Evolutionary conservation across 176 grass and related monocot species (phyloP), one percentile per base, ranked within the genome.

Genomic region (Miscanthus lutarioriparius): DNA sequence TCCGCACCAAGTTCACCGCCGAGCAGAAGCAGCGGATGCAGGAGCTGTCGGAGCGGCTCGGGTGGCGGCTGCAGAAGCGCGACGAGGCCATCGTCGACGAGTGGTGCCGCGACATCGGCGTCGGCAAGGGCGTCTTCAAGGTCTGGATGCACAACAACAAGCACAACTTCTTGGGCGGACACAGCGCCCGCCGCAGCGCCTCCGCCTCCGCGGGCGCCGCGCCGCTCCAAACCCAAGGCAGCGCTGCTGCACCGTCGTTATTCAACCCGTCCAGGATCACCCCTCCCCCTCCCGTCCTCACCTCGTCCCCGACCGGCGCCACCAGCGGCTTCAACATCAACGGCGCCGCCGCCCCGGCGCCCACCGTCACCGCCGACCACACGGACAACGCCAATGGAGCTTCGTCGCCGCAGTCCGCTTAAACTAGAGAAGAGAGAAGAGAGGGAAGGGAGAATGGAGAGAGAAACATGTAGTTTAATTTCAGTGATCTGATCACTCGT

Each of bases 71-170:
- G 82, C 97, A 99, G 91, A 94, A 96, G 93, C 85, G 88, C 87
- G 97, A 96, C 45, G 97, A 94, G 79, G 90, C 63, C 36, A 30
- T 96, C 45, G 97, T 96, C 6, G 91, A 99, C 48, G 89, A 96
- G 83, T 92, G 89, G 75, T 99, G 97, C 91, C 89, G 88, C 40
- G 93, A 94, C 77, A 94, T 99, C 74, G 97, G 97, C 72, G 91
- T 99, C 28, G 88, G 88, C 26, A 96, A 94, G 83, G 90, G 97
- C 68, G 97, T 99, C 81, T 94, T 99, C 84, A 99, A 99, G 86
- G 93, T 99, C 20, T 99, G 97, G 97, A 99, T 99, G 97, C 97
- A 96, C 88, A 99, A 99, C 93, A 99, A 99, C 88, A 99, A 99
- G 90, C 97, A 99, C 89, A 91, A 88, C 58, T 99, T 96, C 87